phyloP scores from a whole-genome alignment of 2,329 filamentous ascomycete species.

The Venturia carpophila region DNA sequence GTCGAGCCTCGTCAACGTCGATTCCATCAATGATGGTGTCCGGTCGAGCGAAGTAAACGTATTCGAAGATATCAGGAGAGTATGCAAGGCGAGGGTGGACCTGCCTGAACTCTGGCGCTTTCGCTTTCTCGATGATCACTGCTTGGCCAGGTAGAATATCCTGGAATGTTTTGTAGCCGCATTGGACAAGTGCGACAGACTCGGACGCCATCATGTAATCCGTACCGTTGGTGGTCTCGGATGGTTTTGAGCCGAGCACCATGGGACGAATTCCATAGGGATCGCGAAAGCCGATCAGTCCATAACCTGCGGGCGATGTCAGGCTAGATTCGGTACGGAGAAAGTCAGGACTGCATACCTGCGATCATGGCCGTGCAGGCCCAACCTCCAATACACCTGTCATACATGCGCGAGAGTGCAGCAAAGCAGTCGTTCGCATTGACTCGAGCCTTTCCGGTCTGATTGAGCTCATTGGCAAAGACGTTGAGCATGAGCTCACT shows the following conservation, averaged over 20 bases:
- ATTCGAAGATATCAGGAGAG: constrained; percentile 80
- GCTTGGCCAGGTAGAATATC: constrained; percentile 79
- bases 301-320: constrained; percentile 48
- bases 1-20: constrained; percentile 72
- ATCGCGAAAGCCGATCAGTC: constrained; percentile 72
- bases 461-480: constrained; percentile 73
- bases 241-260: constrained; percentile 66
- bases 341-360: constrained; percentile 36
- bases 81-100: constrained; percentile 62
- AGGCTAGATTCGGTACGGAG: not conserved
- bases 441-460: constrained; percentile 72
- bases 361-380: constrained; percentile 77
- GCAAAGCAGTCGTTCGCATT: constrained; percentile 72
- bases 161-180: constrained; percentile 67
- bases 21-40: constrained; percentile 83
- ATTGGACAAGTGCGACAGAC: constrained; percentile 72
- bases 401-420: constrained; percentile 63
- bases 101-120: constrained; percentile 65
- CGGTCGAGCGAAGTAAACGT: constrained; percentile 77
- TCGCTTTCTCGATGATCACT: constrained; percentile 75
- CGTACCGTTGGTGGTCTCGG: constrained; percentile 53
- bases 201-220: constrained; percentile 93
- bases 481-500: constrained; percentile 84
- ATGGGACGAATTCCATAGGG: constrained; percentile 76
- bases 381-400: constrained; percentile 65